Evolutionary conservation across 1,284 basidiomycete species (phyloP).

Genomic region (Ganoderma lucidum): DNA sequence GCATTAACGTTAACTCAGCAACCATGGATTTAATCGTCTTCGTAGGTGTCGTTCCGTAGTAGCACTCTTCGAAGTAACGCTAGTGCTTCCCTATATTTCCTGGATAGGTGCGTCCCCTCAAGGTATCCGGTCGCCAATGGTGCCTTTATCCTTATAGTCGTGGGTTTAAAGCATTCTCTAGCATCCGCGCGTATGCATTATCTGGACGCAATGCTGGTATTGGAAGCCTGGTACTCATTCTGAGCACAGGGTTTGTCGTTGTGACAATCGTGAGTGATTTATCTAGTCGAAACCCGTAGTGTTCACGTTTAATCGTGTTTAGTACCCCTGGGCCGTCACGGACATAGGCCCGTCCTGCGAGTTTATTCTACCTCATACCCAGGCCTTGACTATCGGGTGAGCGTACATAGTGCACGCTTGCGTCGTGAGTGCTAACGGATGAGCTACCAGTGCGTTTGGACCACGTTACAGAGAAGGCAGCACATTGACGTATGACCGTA

Average conservation of each 20-base stretch:
- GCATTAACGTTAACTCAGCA: background rate
- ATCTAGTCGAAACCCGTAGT: background rate
- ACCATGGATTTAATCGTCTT: background rate
- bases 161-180: background rate
- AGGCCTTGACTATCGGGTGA: background rate
- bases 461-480: background rate
- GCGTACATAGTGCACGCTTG: background rate
- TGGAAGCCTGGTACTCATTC: background rate
- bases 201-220: background rate
- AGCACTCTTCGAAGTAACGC: background rate
- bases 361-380: background rate
- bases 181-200: constrained; percentile 1
- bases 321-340: background rate
- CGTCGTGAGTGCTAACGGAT: background rate
- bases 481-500: background rate
- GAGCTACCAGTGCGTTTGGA: background rate
- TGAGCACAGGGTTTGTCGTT: background rate
- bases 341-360: background rate
- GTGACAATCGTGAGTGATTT: background rate
- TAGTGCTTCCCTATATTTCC: background rate
- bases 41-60: background rate
- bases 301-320: background rate
- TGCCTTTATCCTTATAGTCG: background rate
- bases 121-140: no score
- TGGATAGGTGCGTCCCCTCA: constrained; percentile 1